These are phyloP conservation scores for Crassisporium funariophilum DNA, from an alignment of 768 basidiomycete genomes.

Conservation along the genomic window DNA sequence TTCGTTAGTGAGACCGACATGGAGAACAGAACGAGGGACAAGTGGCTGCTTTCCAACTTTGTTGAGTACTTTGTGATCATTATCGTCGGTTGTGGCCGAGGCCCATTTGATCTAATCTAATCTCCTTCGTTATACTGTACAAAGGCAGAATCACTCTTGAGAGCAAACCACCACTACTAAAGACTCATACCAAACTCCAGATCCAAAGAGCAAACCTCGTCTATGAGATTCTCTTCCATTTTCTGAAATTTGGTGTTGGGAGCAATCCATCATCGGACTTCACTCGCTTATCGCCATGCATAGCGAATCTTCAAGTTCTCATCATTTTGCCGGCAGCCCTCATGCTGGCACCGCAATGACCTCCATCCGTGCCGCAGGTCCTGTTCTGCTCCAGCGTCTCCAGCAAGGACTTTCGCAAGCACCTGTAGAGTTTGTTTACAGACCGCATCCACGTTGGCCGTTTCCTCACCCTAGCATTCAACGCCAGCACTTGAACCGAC, in stretches of 20 bases:
- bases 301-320: too few relatives aligned
- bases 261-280: too few relatives aligned
- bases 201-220: too few relatives aligned
- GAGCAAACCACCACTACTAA: neutral
- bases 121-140: conserved; percentile 5
- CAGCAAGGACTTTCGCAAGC: conserved; percentile 45
- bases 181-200: too few relatives aligned
- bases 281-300: conserved; percentile 2
- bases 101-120: conserved; percentile 21
- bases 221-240: too few relatives aligned
- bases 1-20: conserved; percentile 42
- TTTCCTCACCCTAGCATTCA: conserved; percentile 28
- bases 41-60: conserved; percentile 6
- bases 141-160: neutral
- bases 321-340: conserved; percentile 3
- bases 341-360: conserved; percentile 15
- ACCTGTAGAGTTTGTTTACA: conserved; percentile 60
- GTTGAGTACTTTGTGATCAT: conserved; percentile 15
- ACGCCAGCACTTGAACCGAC: conserved; percentile 13
- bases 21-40: conserved; percentile 7
- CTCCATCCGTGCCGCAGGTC: conserved; percentile 22
- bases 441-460: conserved; percentile 69
- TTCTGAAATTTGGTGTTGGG: too few relatives aligned
- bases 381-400: conserved; percentile 37
- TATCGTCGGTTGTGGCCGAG: conserved; percentile 22